Conservation (phyloP, 345 rosid species). For the Trapa bicornis region DNA sequence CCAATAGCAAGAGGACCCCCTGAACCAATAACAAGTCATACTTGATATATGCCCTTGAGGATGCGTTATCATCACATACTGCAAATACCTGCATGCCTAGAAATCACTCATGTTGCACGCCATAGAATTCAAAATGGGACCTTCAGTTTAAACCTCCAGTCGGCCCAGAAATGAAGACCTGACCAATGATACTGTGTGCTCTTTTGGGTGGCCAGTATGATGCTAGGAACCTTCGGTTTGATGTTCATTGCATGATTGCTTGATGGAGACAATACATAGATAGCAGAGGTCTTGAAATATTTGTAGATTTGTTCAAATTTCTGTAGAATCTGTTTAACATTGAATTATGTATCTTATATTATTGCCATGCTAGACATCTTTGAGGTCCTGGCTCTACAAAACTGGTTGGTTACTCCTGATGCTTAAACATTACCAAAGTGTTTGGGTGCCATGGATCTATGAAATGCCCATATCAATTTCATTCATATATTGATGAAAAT, state of each 20-base stretch:
- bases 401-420: neutral
- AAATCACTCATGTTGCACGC: neutral
- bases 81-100: neutral
- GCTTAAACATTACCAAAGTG: neutral
- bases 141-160: neutral
- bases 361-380: neutral
- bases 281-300: neutral
- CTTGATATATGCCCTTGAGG: neutral
- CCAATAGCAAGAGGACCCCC: conserved; percentile 90
- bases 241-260: neutral
- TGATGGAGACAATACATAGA: neutral
- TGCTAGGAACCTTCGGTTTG: neutral
- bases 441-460: neutral
- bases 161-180: neutral
- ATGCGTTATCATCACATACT: neutral
- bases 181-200: neutral
- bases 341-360: neutral
- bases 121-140: neutral
- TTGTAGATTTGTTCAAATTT: neutral
- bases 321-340: neutral
- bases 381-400: neutral
- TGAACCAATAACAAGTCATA: conserved; percentile 10
- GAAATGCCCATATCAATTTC: neutral
- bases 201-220: neutral
- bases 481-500: neutral